Conservation (phyloP, 441 rosid species). For the Metrosideros polymorpha region DNA sequence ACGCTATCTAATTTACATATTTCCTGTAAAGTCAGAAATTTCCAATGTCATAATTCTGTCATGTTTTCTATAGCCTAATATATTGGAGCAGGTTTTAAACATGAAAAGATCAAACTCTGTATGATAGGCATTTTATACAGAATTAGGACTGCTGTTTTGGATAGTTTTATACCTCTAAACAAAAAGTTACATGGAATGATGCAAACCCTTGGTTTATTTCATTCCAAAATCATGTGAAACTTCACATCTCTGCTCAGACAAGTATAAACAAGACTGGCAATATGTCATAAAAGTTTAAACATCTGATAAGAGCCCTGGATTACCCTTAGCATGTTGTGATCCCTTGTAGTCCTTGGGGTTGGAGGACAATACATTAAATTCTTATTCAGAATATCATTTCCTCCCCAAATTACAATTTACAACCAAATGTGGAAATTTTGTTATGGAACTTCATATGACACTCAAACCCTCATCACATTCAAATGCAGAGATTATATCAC, state of each 20-base stretch:
- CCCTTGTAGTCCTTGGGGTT: not conserved
- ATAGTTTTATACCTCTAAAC: not conserved
- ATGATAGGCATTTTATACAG: not conserved
- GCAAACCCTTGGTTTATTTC: not conserved
- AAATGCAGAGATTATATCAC: not conserved
- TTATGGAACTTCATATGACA: not conserved
- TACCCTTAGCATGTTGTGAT: not conserved
- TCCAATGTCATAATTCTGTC: not conserved
- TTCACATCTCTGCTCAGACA: not conserved
- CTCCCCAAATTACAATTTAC: not conserved
- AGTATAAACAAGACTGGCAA: not conserved
- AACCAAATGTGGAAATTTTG: not conserved
- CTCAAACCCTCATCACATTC: not conserved
- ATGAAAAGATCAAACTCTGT: not conserved
- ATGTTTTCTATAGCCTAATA: not conserved
- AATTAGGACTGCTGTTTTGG: not conserved
- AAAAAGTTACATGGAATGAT: not conserved
- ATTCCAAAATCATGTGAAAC: not conserved
- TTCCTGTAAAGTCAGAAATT: not conserved
- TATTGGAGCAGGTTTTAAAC: not conserved
- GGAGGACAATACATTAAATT: not conserved
- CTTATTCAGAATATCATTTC: not conserved
- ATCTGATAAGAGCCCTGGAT: not conserved
- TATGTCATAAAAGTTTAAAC: not conserved
- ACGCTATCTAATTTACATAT: not conserved